Conservation (phyloP, 1,284 basidiomycete genomes). For the Omphalotus olearius region DNA sequence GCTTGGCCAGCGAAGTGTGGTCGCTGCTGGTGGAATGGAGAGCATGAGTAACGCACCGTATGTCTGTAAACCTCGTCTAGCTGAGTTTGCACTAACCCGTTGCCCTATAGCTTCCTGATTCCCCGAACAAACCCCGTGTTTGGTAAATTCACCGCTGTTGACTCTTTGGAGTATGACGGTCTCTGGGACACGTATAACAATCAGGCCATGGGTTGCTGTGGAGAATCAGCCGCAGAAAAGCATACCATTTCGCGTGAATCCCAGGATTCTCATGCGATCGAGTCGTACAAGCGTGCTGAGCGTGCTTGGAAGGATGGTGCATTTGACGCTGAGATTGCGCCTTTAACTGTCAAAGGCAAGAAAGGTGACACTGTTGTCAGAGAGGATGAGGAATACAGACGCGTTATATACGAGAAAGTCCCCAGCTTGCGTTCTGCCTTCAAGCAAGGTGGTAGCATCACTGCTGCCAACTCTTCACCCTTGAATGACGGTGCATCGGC, state of each 20-base stretch:
- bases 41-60: constrained; percentile 97
- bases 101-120: constrained; percentile 72
- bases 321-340: constrained; percentile 88
- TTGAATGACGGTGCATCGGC: constrained; percentile 98
- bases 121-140: constrained; percentile 87
- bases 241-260: constrained; percentile 81
- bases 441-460: constrained; percentile 87
- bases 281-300: constrained; percentile 92
- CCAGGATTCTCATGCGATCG: constrained; percentile 88
- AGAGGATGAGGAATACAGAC: constrained; percentile 99
- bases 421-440: constrained; percentile 86
- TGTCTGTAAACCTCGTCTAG: constrained; percentile 26
- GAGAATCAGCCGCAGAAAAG: constrained; percentile 84
- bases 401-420: constrained; percentile 90
- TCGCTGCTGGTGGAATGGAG: constrained; percentile 96
- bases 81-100: constrained; percentile 8
- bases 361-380: constrained; percentile 87
- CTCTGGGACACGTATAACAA: constrained; percentile 97
- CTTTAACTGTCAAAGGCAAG: constrained; percentile 91
- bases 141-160: constrained; percentile 84
- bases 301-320: constrained; percentile 85
- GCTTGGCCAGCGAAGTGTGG: constrained; percentile 81
- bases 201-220: constrained; percentile 96
- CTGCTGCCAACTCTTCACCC: constrained; percentile 94
- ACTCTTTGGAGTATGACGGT: constrained; percentile 91